A percentile compares a stretch with the other conserved stretches of the same genome.
Conservation (phyloP, 2,329 filamentous ascomycete genomes). For the Microdochium trichocladiopsis region DNA sequence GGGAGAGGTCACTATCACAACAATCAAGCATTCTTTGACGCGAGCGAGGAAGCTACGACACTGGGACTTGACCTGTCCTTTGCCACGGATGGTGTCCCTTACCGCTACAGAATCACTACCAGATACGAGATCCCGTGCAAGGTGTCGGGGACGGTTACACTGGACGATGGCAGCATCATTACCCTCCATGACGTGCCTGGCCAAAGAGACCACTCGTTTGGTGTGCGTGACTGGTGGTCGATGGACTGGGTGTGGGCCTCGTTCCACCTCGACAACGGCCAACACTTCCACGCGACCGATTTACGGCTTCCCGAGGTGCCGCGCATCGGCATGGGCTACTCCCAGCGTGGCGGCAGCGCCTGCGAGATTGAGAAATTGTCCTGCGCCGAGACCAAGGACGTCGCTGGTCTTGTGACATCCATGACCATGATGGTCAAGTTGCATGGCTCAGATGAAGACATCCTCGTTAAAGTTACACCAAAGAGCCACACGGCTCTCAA, state of each 20-base stretch:
- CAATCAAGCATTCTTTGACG: background rate
- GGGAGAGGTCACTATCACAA: background rate
- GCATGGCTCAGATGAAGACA: background rate
- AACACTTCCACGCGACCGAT: background rate
- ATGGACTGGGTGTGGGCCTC: slow-evolving; percentile 1
- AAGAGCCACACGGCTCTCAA: background rate
- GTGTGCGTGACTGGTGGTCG: background rate
- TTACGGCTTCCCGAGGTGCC: background rate
- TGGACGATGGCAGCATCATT: background rate
- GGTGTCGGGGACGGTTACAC: background rate
- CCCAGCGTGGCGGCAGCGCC: background rate
- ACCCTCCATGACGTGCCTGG: background rate
- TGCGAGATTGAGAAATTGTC: background rate
- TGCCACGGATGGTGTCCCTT: background rate
- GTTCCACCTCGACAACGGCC: background rate
- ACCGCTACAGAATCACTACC: background rate
- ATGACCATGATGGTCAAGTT: background rate
- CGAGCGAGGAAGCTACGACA: background rate
- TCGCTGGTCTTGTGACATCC: background rate
- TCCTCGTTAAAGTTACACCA: background rate
- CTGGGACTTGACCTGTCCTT: background rate
- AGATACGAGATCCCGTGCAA: background rate
- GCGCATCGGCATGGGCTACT: background rate
- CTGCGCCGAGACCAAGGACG: background rate
- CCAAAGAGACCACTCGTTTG: background rate